Evolutionary conservation across 257 asterid species (phyloP).

Genomic region (Nicotiana paniculata): DNA sequence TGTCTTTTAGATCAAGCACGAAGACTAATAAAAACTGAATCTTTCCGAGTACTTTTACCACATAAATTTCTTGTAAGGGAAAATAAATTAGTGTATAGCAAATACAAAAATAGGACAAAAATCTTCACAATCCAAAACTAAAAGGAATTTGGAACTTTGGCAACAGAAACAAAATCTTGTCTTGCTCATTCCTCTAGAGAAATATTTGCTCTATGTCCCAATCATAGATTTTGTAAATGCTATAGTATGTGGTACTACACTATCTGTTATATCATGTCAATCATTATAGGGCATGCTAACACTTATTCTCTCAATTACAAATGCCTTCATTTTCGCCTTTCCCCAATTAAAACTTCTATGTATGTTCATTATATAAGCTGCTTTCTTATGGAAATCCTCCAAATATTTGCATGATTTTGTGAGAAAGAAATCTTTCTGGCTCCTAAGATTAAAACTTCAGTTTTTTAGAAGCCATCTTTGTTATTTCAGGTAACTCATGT

Average conservation of each 20-base stretch:
- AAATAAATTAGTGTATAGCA: too few relatives aligned
- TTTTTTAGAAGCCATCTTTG: background rate
- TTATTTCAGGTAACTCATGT: background rate
- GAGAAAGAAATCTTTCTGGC: background rate
- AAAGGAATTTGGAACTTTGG: too few relatives aligned
- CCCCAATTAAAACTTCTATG: background rate
- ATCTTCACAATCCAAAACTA: too few relatives aligned
- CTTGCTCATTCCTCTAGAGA: background rate
- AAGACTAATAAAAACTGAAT: too few relatives aligned
- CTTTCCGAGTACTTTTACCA: too few relatives aligned
- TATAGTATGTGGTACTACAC: background rate
- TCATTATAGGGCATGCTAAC: background rate
- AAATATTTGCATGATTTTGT: background rate
- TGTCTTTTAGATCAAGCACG: too few relatives aligned
- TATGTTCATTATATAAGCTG: background rate
- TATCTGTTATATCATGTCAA: background rate
- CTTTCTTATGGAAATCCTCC: background rate
- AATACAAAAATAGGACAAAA: too few relatives aligned
- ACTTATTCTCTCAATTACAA: background rate
- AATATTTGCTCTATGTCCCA: background rate
- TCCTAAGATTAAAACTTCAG: background rate
- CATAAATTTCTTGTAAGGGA: too few relatives aligned
- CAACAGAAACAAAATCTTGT: background rate
- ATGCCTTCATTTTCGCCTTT: background rate
- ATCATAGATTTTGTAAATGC: background rate